phyloP scores from a whole-genome alignment of 2,329 filamentous ascomycete species.

The Botrytis porri region DNA sequence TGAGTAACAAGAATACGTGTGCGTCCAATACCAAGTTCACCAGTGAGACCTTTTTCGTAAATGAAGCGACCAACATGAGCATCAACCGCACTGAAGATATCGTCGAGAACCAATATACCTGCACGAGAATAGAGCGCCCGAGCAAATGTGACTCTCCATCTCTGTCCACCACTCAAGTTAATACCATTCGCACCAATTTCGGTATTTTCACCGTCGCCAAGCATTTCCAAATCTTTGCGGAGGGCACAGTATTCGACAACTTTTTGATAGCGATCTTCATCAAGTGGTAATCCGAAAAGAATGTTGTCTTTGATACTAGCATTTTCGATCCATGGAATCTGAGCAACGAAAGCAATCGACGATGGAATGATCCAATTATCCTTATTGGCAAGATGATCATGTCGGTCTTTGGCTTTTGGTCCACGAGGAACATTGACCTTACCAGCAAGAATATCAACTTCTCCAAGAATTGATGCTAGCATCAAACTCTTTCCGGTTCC shows the following conservation, averaged over 20 bases:
- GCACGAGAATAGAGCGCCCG: constrained; percentile 77
- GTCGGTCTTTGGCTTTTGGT: constrained; percentile 51
- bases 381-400: constrained; percentile 58
- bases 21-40: constrained; percentile 64
- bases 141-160: constrained; percentile 78
- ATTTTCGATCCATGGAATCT: constrained; percentile 85
- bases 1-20: constrained; percentile 80
- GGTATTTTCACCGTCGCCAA: constrained; percentile 73
- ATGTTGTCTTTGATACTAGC: constrained; percentile 77
- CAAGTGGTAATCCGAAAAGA: constrained; percentile 68
- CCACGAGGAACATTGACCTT: constrained; percentile 54
- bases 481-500: constrained; percentile 76
- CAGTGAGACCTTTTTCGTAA: constrained; percentile 71
- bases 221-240: constrained; percentile 71
- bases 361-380: constrained; percentile 66
- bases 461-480: constrained; percentile 70
- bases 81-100: constrained; percentile 79
- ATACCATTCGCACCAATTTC: constrained; percentile 84
- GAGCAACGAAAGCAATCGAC: constrained; percentile 68
- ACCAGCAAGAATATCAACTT: constrained; percentile 67
- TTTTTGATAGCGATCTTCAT: constrained; percentile 65
- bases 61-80: constrained; percentile 77
- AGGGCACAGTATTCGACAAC: constrained; percentile 72
- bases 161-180: constrained; percentile 79
- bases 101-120: constrained; percentile 73